Conservation (phyloP, 2,329 filamentous ascomycete species). For the Pseudopyricularia cyperi region DNA sequence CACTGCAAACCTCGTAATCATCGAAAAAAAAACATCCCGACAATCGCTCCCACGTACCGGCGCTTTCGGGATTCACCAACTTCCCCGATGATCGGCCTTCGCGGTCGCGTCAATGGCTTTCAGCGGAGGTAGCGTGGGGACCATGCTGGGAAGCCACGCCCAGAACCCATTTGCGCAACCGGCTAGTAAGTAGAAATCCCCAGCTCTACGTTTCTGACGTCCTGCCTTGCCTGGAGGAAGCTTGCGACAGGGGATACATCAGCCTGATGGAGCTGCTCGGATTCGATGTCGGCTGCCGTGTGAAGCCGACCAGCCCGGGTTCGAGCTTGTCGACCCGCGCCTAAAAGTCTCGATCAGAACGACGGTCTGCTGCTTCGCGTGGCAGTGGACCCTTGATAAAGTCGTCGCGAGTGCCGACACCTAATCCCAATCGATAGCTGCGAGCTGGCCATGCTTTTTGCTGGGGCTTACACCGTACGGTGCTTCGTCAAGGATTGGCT, state of each 20-base stretch:
- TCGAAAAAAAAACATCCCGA: neutral
- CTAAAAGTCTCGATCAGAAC: neutral
- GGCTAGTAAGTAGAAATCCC: neutral
- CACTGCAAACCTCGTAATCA: neutral
- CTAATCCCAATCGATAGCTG: neutral
- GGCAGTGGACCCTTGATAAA: neutral
- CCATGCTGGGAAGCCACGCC: neutral
- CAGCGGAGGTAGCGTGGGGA: constrained; percentile 3
- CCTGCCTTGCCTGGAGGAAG: neutral
- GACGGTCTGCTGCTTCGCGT: neutral
- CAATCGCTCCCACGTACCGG: too few relatives aligned
- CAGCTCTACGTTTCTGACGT: neutral
- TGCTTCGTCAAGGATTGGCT: neutral
- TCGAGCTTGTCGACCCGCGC: neutral
- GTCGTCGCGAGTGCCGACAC: neutral
- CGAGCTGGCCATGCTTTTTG: neutral
- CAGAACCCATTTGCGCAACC: constrained; percentile 1
- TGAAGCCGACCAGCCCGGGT: neutral
- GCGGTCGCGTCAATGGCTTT: constrained; percentile 2
- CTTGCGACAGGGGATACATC: neutral
- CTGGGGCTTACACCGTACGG: neutral
- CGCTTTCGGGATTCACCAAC: neutral
- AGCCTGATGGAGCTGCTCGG: neutral
- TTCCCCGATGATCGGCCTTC: constrained; percentile 1
- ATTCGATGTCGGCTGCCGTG: neutral